These are phyloP conservation scores for Aquilaria sinensis DNA, from an alignment of 345 rosid genomes.

Conservation along the genomic window DNA sequence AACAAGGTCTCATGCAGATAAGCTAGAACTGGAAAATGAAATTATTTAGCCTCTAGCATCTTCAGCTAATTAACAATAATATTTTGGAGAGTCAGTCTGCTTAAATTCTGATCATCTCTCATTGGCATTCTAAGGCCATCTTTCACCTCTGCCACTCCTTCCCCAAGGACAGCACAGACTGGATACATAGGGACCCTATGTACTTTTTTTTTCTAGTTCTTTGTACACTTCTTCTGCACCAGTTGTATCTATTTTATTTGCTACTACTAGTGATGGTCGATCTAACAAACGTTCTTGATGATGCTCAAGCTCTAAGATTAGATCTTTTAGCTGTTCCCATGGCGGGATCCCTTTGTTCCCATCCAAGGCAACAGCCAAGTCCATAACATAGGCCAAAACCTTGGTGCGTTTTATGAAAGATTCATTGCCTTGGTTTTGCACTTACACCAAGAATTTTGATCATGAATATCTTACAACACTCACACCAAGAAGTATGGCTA, in stretches of 20 bases:
- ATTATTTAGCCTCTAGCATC: too few species aligned
- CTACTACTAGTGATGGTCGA: slow-evolving; percentile 70
- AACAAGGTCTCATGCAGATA: too few species aligned
- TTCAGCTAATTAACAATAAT: slow-evolving; percentile 31
- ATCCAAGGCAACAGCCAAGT: slow-evolving; percentile 68
- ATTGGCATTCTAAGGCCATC: slow-evolving; percentile 44
- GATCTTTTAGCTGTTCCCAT: slow-evolving; percentile 79
- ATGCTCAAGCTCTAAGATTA: slow-evolving; percentile 35
- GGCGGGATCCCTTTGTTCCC: slow-evolving; percentile 70
- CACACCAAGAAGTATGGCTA: too few species aligned
- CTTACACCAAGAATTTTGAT: too few species aligned
- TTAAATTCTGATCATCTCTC: slow-evolving; percentile 28
- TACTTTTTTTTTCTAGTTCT: too few species aligned
- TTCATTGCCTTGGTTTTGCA: too few species aligned
- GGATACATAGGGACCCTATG: too few species aligned
- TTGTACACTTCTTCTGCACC: slow-evolving; percentile 36
- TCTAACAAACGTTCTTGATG: slow-evolving; percentile 48
- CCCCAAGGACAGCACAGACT: too few species aligned
- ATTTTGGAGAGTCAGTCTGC: slow-evolving; percentile 39
- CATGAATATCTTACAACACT: too few species aligned
- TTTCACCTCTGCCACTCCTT: too few species aligned
- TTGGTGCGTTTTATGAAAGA: slow-evolving; percentile 70
- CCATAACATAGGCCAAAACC: slow-evolving; percentile 87
- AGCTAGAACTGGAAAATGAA: too few species aligned
- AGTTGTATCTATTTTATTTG: slow-evolving; percentile 78